These are phyloP conservation scores for Cryptococcus depauperatus DNA, from an alignment of 1,284 basidiomycete genomes.

Conservation along the genomic window DNA sequence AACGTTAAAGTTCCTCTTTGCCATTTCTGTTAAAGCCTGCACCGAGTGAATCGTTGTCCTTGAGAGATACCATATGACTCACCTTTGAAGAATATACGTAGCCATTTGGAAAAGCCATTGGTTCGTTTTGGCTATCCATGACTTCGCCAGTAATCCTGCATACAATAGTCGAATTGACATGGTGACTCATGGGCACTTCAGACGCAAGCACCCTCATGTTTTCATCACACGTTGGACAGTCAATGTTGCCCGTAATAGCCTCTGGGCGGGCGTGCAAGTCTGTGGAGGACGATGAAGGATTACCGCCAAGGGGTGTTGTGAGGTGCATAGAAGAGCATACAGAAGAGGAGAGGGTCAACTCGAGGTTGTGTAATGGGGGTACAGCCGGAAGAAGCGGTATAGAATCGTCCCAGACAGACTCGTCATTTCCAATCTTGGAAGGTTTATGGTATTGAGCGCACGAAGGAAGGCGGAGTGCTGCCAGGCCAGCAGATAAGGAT, in stretches of 20 bases:
- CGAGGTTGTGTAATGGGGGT: slow-evolving; percentile 30
- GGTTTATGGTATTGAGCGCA: slow-evolving; percentile 48
- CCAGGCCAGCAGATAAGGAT: slow-evolving; percentile 77
- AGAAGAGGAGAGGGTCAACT: slow-evolving; percentile 10
- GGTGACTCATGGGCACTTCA: slow-evolving; percentile 87
- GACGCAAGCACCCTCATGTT: slow-evolving; percentile 67
- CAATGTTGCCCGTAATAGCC: slow-evolving; percentile 58
- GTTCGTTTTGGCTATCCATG: slow-evolving; percentile 88
- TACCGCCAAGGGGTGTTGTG: slow-evolving; percentile 13
- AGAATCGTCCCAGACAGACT: background rate
- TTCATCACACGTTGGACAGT: slow-evolving; percentile 83
- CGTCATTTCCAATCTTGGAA: background rate
- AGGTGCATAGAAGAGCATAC: slow-evolving; percentile 9
- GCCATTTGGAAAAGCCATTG: slow-evolving; percentile 84
- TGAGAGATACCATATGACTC: slow-evolving; percentile 27
- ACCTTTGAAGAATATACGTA: slow-evolving; percentile 88
- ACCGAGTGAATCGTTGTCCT: slow-evolving; percentile 1
- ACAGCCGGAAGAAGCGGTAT: slow-evolving; percentile 29
- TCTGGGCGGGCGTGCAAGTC: slow-evolving; percentile 30
- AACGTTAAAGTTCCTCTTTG: slow-evolving; percentile 58
- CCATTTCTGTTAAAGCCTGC: slow-evolving; percentile 76
- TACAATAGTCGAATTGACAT: slow-evolving; percentile 90
- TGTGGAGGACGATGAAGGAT: slow-evolving; percentile 1
- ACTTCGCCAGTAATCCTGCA: slow-evolving; percentile 83
- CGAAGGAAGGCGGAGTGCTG: slow-evolving; percentile 73